Conservation (phyloP, 202 grass and related monocot genomes). For the Cymbopogon flexuosus region DNA sequence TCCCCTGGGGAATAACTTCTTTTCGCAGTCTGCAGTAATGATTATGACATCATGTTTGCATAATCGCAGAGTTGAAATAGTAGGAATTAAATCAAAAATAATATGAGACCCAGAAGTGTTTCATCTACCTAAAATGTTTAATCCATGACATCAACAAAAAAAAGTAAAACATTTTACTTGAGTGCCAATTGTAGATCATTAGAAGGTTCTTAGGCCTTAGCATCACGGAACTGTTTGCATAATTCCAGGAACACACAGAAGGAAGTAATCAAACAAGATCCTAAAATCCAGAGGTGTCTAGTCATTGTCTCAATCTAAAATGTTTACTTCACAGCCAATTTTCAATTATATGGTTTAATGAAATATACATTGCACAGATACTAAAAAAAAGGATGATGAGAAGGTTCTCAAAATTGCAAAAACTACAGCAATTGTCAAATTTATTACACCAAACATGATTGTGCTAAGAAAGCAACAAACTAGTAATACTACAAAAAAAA, state of each 20-base stretch:
- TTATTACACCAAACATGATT: background rate
- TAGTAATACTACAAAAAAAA: background rate
- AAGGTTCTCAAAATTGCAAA: background rate
- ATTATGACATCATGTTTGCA: background rate
- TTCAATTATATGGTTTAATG: background rate
- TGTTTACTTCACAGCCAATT: background rate
- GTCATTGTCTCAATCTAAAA: background rate
- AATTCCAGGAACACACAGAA: background rate
- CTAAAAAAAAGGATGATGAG: background rate
- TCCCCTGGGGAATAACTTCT: slow-evolving; percentile 26
- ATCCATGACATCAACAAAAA: background rate
- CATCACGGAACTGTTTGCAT: background rate
- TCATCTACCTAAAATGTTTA: background rate
- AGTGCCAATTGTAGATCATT: background rate
- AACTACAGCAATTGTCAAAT: background rate
- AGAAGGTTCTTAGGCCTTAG: background rate
- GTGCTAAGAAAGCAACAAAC: background rate
- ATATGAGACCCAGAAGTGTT: background rate
- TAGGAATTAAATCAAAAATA: background rate
- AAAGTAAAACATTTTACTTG: background rate
- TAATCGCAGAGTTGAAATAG: background rate
- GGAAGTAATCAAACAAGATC: background rate
- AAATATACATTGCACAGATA: background rate
- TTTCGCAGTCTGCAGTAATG: slow-evolving; percentile 34
- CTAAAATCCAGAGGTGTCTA: background rate